phyloP scores from a whole-genome alignment of 2,329 filamentous ascomycete species.

The Calonectria leucothoes region DNA sequence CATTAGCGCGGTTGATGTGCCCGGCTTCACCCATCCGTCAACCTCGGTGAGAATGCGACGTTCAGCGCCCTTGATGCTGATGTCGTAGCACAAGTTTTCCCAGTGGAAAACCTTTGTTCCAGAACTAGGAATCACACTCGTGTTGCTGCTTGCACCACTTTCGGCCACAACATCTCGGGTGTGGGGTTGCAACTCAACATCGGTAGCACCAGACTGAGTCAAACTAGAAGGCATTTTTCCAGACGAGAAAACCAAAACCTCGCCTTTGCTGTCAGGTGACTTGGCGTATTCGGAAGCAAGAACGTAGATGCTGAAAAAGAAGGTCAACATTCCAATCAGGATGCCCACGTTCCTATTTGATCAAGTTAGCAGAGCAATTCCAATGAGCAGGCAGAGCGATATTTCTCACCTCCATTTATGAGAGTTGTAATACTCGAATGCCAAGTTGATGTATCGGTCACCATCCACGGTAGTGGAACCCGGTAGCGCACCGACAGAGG shows the following conservation, averaged over 20 bases:
- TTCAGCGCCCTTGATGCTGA: conserved; percentile 81
- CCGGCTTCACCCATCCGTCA: conserved; percentile 93
- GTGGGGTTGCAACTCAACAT: not conserved
- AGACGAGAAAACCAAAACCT: conserved; percentile 80
- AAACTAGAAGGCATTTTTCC: not conserved
- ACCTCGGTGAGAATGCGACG: conserved; percentile 86
- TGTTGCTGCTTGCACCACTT: not conserved
- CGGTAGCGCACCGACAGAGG: conserved; percentile 20
- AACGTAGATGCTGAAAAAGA: conserved; percentile 72
- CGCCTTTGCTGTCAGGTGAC: conserved; percentile 77
- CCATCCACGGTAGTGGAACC: conserved; percentile 44
- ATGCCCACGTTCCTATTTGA: conserved; percentile 72
- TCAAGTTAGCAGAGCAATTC: not conserved
- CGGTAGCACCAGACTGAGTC: not conserved
- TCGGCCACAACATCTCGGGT: not conserved
- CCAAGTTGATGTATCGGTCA: conserved; percentile 56
- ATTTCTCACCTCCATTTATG: conserved; percentile 66
- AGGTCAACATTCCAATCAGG: conserved; percentile 72
- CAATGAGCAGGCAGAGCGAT: rapidly evolving
- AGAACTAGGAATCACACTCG: not conserved
- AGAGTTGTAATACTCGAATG: conserved; percentile 63
- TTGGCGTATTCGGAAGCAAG: conserved; percentile 73
- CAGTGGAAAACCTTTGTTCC: conserved; percentile 68
- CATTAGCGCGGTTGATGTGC: conserved; percentile 90
- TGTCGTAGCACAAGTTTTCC: conserved; percentile 79